Base-by-base conservation (phyloP, 345 rosid species). In the Bruguiera sexangula region DNA sequence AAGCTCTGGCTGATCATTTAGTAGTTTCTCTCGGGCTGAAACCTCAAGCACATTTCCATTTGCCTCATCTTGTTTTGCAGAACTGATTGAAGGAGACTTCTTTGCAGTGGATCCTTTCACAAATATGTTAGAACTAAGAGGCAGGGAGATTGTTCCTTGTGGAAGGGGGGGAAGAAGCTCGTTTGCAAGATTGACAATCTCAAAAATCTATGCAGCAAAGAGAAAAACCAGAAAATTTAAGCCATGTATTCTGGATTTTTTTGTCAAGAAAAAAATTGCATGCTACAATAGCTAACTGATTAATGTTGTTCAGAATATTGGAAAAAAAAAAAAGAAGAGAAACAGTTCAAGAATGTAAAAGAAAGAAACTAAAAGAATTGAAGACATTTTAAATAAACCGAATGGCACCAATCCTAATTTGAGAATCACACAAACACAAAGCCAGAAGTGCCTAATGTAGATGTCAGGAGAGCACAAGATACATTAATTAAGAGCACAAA, bases 151-250 rank as follows among this genome's bases (percentile, higher is more conserved):
- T 37, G 90, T 83, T 73, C 99, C 99, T 77, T 89, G 89, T 30
- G 98, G 99, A 74, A 96, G 75, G 9, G 91, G 96, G 51, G 99
- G 99, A 46, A 96, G 98, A 79, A 96, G 98, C 85, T 96, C 99
- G 79, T 96, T 96, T 71, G 97, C 97, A 46, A 96, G 83, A 82
- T 89, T 92, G 82, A 96, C 99, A 79, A 96, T 93, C 91, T 96
- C 99, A 84, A 90, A 96, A 67, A 96, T 89, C 99, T 96, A 77
- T n/a, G 62, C 51, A 61, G 31, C 21, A 59, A 32, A 51, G 50
- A n/a, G 15, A n/a, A 22, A 57, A 62, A 72, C 16, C 2, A 56
- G 31, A 56, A 56, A 22, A 5, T 11, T 24, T 56, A 56, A 56
- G 22, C 29, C 29, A 1, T 11, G 6, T 56, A 24, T 24, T 56